Base-by-base conservation (phyloP, 2,329 filamentous ascomycete genomes). In the Neofusicoccum kwambonambiense region DNA sequence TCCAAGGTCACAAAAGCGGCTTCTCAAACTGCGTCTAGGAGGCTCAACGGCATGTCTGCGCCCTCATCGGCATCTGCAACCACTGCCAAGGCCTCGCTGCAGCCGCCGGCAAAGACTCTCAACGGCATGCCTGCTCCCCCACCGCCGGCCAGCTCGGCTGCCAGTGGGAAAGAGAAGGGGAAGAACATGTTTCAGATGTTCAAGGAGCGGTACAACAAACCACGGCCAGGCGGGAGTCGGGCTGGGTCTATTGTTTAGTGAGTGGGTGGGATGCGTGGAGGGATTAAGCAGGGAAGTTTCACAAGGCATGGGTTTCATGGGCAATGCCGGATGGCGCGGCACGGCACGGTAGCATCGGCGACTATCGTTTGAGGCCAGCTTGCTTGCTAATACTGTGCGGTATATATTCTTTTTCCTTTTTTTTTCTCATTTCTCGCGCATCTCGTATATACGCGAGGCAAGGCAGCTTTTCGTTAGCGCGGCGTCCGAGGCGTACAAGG, bases 131-230 rank as follows among this genome's bases (percentile, higher is more conserved):
- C 54, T 31, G 19, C 15, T 12, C 54, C 54, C 7, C 54, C 54
- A 12, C 54, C 54, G 11, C 54, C 39, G 13, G 13, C 2, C 2
- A 42, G 12, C 19, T 42, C 52, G 37, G 37, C 52, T 39, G 9
- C 12, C 1, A 11, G 51, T 9, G 17, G 27, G 0, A 34, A 19
- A 11, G 41, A 44, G 45, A 49, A 22, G 69, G 62, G 65, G 45
- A 19, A 65, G 68, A 62, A 31, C 35, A 52, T 42, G 37, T 62
- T 62, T 15, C 15, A 15, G 37, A 27, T 34, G 7, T 62, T 52
- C 22, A 62, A 44, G 49, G 31, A 62, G 37, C 19, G 35, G 35
- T 51, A 50, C 17, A 52, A 44, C n/a, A 42, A 19, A 15, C 37
- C 19, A 2, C 42, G 22, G 22, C 37, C 60, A 1, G 57, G 44